A percentile compares a stretch with the other conserved stretches of the same genome.
Conservation (phyloP, 2,329 filamentous ascomycete species). For the Cercospora citrullina region DNA sequence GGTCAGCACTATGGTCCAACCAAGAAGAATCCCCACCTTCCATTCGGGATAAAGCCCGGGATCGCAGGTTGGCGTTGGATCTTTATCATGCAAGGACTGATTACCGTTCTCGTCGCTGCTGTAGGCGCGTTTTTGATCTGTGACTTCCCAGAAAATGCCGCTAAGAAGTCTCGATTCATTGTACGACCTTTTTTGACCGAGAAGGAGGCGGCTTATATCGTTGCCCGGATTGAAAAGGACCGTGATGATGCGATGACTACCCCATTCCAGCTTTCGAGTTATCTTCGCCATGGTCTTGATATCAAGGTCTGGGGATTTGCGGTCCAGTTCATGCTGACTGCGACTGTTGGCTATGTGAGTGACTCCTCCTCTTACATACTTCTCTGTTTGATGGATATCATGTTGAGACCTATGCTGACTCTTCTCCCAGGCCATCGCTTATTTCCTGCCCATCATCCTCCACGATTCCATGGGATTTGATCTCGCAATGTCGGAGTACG, state of each 20-base stretch:
- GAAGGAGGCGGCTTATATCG: constrained; percentile 51
- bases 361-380: background rate
- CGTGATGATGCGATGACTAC: constrained; percentile 54
- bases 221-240: constrained; percentile 55
- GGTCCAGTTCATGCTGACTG: constrained; percentile 55
- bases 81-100: constrained; percentile 45
- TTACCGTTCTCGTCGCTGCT: constrained; percentile 45
- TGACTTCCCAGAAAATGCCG: constrained; percentile 47
- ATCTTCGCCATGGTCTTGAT: constrained; percentile 44
- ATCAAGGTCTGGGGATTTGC: constrained; percentile 58
- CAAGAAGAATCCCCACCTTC: constrained; percentile 29
- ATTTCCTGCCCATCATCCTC: constrained; percentile 43
- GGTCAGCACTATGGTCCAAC: constrained; percentile 39
- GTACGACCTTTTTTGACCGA: constrained; percentile 47
- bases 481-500: constrained; percentile 30
- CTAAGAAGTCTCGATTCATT: constrained; percentile 39
- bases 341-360: constrained; percentile 41
- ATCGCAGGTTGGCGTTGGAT: constrained; percentile 50
- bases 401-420: background rate
- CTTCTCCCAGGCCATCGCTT: constrained; percentile 31
- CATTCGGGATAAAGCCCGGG: constrained; percentile 36
- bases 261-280: constrained; percentile 46
- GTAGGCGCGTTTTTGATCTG: constrained; percentile 47
- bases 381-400: background rate
- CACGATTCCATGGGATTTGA: constrained; percentile 40